Evolutionary conservation across 768 basidiomycete genomes (phyloP), one percentile per base, ranked within the genome.

Genomic region (Mycena vulgaris): DNA sequence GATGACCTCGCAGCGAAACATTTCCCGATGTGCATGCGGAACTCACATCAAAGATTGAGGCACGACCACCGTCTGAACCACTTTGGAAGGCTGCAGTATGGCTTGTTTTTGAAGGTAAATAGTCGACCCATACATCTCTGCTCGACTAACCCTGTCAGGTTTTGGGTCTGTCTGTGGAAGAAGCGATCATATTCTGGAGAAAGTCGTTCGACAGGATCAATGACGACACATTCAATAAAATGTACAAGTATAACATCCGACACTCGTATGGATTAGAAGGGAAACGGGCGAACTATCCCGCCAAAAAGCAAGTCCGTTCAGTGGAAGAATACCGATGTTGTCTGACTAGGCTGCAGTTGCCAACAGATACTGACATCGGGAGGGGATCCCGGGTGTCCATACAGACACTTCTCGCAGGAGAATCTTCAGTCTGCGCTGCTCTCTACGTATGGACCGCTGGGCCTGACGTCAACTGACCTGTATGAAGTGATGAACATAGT

Each of bases 221-320:
- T 13, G 97, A 98, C 67, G 96, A 98, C 82, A 93, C 95, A 79
- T 99, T 99, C 82, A 97, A 97, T 85, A 99, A 99, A 78, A 94
- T 98, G 78, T 92, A 98, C 87, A 92, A 90, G 75, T 99, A 99
- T 80, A 99, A 99, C 73, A 96, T 99, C 75, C 92, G 97, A 51
- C 98, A 99, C 79, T 92, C 91, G 6, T 99, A 92, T 76, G 98
- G 98, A 40, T 83, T 98, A 59, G 98, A 99, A 78, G 98, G 98
- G 13, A 95, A 93, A 80, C 89, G 97, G 49, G 94, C 93, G 45
- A 98, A 98, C 77, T 99, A 99, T 79, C 88, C 95, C 2, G 96
- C 98, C 0, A 95, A 93, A 82, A 97, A 89, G 97, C 94, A 67
- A 51, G 85, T 75, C 3, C 63, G 10, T 10, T 47, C 2, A 40